Evolutionary conservation across 305 asterid genomes (phyloP), one percentile per base, ranked within the genome.

Genomic region (Salvia sclarea): DNA sequence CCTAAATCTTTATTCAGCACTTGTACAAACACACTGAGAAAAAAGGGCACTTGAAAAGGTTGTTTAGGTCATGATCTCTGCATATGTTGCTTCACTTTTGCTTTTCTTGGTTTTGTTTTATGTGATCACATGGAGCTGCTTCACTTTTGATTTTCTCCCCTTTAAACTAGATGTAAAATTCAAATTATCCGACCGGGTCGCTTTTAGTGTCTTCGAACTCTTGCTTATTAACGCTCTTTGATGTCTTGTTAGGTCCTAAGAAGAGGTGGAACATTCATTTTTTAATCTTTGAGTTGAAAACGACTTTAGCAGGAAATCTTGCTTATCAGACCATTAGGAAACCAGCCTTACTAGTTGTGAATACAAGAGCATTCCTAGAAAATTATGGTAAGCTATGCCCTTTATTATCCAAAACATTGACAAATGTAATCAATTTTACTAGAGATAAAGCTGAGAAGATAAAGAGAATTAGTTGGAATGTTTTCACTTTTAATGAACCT

Each of bases 71-170:
- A 66, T 67, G 73, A 53, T 49, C 43, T 67, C 60, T 69, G 74
- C 55, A 69, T 69, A 54, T 61, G 64, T 12, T 59, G 64, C 62
- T 61, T 58, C 60, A 59, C 71, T 66, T 75, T 55, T 48, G 43
- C 71, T 58, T 71, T 78, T 52, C 60, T 8, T 24, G n/a, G 48
- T 66, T 58, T 76, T 76, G 73, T 61, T 61, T 76, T 69, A 55
- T 78, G 76, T 64, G 64, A 60, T 83, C 85, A 68, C 72, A 75
- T 71, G 76, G 75, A 53, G 74, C 55, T 54, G 73, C 47, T 65
- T 66, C 55, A 7, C 57, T 60, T 45, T 70, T 58, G 1, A 3
- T 38, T 2, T 28, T 48, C 20, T 33, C n/a, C 49, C 31, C 31
- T 44, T 52, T 52, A 6, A 28, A 11, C 6, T 44, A 44, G 20